Evolutionary conservation across 2,329 filamentous ascomycete species (phyloP), one percentile per base, ranked within the genome.

Genomic region (Cladosporium velox): DNA sequence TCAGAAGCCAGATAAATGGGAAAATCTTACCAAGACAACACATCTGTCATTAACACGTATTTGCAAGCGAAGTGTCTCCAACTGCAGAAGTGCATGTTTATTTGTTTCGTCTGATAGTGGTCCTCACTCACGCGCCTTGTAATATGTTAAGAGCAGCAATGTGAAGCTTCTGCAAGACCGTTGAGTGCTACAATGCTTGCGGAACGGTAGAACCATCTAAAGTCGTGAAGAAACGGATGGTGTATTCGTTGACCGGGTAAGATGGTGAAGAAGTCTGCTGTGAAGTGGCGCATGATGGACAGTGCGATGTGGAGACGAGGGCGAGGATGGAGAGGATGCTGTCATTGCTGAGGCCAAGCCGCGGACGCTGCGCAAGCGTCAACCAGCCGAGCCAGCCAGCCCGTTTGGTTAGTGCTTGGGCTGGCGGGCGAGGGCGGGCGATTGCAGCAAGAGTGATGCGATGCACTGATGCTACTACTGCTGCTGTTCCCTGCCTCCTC

Each of bases 271-370:
- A 47, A 47, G 41, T 47, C 3, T 47, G n/a, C 26, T 18, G 52
- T 34, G 52, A 15, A 14, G 34, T 30, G 15, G 15, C 52, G 52
- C 52, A 34, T 8, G 26, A n/a, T 34, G 52, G 30, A 55, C 52
- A 32, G 52, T 47, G 41, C 41, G 41, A 47, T 47, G 41, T 55
- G 52, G 28, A 55, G 52, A 34, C 28, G 52, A 32, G 52, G 52
- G 32, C 4, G n/a, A 14, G 52, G 30, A 55, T 30, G 52, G 26
- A 55, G 52, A 55, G 52, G 52, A 32, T 32, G 52, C 28, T 54
- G 52, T 55, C 52, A 55, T 55, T n/a, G 41, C 41, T 47, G n/a
- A 55, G 52, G 52, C 52, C 52, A 55, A 55, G 52, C 52, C 52
- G 30, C 28, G 52, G 52, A 55, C 41, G 52, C 51, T 54, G 51